A percentile compares a stretch with the other conserved stretches of the same genome.
Conservation (phyloP, 176 grass and related monocot genomes). For the Secale cereale region DNA sequence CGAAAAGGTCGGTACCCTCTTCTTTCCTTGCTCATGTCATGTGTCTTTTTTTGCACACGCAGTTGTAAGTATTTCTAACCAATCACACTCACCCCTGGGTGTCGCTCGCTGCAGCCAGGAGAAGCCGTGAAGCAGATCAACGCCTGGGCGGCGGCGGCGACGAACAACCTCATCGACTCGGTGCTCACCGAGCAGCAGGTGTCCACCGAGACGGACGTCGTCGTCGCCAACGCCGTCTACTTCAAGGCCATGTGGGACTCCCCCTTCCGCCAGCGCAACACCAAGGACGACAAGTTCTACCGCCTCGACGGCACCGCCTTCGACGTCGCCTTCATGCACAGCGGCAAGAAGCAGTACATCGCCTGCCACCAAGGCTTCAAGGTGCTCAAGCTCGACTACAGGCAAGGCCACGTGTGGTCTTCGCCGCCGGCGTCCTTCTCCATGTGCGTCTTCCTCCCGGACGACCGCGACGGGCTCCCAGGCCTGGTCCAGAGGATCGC, state of each 20-base stretch:
- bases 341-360: not conserved
- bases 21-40: not conserved
- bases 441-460: constrained; percentile 33
- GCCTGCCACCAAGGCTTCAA: constrained; percentile 18
- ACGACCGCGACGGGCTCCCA: not conserved
- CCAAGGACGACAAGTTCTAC: constrained; percentile 6
- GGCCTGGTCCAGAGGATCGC: not conserved
- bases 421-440: not conserved
- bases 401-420: not conserved
- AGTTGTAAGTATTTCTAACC: not conserved
- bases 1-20: not conserved
- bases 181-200: not conserved
- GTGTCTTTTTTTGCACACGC: not conserved
- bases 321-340: not conserved
- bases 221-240: constrained; percentile 33
- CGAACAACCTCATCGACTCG: not conserved
- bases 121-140: constrained; percentile 12
- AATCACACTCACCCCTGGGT: not conserved
- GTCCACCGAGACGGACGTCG: not conserved
- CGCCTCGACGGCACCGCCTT: not conserved
- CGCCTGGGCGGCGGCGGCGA: not conserved
- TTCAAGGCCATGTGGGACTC: constrained; percentile 32
- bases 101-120: not conserved
- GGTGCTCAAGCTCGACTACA: constrained; percentile 20
- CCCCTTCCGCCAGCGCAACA: not conserved